Percentiles rank a stretch among this genome's conserved stretches.
Evolutionary conservation across 164 flowering plant genomes (phyloP).

Genomic region (Magnolia changhungtana): DNA sequence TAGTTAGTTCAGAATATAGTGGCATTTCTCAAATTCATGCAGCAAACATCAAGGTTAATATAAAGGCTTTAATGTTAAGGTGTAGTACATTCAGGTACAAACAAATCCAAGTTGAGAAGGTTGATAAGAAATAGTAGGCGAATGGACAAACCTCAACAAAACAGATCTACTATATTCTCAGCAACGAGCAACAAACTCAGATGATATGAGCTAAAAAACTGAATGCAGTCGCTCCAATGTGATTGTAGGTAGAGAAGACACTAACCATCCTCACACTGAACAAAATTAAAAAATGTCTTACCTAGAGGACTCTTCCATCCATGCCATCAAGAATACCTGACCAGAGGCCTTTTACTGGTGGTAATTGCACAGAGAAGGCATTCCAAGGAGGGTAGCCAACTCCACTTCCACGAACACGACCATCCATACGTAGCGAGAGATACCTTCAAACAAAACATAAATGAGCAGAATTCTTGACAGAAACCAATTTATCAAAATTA

Average conservation of each 20-base stretch:
- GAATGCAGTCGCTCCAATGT: not conserved
- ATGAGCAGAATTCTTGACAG: not conserved
- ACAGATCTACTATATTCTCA: not conserved
- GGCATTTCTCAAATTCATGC: not conserved
- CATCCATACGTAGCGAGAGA: conserved; percentile 90
- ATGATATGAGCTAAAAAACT: not conserved
- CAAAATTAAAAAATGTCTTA: not conserved
- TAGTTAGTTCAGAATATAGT: not conserved
- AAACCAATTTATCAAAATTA: not conserved
- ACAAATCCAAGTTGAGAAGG: not conserved
- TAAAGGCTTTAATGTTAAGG: not conserved
- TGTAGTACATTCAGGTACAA: not conserved
- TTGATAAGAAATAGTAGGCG: not conserved
- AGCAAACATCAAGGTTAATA: not conserved
- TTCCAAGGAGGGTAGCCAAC: conserved; percentile 98
- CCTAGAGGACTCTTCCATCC: conserved; percentile 83
- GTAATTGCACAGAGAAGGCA: conserved; percentile 88
- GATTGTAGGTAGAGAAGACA: not conserved
- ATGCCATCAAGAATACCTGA: conserved; percentile 90
- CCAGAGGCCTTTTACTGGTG: conserved; percentile 94
- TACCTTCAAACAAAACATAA: conserved; percentile 44
- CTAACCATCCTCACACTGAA: not conserved
- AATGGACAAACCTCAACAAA: not conserved
- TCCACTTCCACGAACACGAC: conserved; percentile 97
- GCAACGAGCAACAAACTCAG: not conserved